These are phyloP conservation scores for Gynostemma pentaphyllum DNA, from an alignment of 306 rosid species.

Conservation along the genomic window DNA sequence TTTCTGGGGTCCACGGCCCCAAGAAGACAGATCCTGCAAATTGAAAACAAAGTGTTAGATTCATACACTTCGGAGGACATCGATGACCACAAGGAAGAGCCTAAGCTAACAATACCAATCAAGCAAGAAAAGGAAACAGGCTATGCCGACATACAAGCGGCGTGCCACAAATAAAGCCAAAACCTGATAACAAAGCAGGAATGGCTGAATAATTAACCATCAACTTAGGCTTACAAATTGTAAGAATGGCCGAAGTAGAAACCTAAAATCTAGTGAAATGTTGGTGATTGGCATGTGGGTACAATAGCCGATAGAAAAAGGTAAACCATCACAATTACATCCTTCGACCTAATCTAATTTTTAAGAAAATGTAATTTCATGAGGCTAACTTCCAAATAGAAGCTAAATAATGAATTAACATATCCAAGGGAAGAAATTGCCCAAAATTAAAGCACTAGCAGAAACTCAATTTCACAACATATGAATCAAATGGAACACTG, in stretches of 20 bases:
- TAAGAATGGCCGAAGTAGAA: neutral
- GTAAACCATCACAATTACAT: no score
- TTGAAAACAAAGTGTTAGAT: conserved; percentile 5
- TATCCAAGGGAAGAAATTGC: no score
- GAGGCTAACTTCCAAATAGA: no score
- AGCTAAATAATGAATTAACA: no score
- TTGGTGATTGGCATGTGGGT: no score
- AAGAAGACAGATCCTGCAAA: conserved; percentile 77
- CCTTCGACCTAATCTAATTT: no score
- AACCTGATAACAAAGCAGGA: neutral
- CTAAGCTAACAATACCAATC: neutral
- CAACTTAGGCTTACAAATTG: neutral
- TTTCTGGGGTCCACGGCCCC: conserved; percentile 97
- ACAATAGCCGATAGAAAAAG: no score
- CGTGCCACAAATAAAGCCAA: neutral
- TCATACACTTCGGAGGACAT: neutral
- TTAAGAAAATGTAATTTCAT: no score
- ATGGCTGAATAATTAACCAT: neutral
- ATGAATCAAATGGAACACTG: no score
- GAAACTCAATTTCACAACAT: no score
- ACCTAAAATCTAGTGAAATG: neutral
- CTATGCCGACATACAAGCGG: neutral
- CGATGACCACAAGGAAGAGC: neutral
- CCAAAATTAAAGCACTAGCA: no score
- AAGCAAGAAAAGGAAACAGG: neutral